A percentile compares a stretch with the other conserved stretches of the same genome.
These are phyloP conservation scores for Oryza brachyantha DNA, from an alignment of 176 grass and related monocot genomes.

Conservation along the genomic window DNA sequence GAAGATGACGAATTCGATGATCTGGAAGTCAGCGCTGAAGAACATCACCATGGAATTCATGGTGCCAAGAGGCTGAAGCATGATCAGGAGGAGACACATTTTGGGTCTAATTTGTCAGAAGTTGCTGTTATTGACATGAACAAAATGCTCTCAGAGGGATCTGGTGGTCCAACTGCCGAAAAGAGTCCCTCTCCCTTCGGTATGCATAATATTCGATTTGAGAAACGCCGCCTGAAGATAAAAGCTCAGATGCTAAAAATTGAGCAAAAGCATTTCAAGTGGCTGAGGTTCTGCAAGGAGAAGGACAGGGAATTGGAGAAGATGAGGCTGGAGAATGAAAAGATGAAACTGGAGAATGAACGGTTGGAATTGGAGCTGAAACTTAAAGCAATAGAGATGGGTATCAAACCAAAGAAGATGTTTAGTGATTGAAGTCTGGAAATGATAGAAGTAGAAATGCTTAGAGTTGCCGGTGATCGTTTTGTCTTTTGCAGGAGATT, in stretches of 20 bases:
- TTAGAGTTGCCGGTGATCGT: constrained; percentile 28
- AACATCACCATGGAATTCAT: constrained; percentile 6
- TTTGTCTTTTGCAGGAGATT: constrained; percentile 39
- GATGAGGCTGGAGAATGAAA: constrained; percentile 76
- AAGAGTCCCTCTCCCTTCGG: constrained; percentile 6
- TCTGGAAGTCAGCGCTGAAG: constrained; percentile 30
- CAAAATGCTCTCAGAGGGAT: constrained; percentile 30
- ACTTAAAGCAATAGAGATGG: constrained; percentile 63
- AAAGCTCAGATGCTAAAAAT: constrained; percentile 61
- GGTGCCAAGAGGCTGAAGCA: constrained; percentile 25
- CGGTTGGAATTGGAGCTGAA: constrained; percentile 63
- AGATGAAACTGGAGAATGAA: constrained; percentile 78
- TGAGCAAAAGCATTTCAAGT: constrained; percentile 64
- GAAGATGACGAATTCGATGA: constrained; percentile 42
- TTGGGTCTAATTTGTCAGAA: constrained; percentile 39
- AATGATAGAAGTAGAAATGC: constrained; percentile 38
- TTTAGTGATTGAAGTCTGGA: neutral
- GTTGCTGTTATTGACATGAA: constrained; percentile 44
- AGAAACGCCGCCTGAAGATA: constrained; percentile 52
- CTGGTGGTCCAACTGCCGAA: constrained; percentile 7
- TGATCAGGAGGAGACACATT: constrained; percentile 25
- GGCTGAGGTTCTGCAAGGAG: constrained; percentile 57
- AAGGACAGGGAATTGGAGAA: constrained; percentile 72
- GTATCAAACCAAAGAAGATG: constrained; percentile 47
- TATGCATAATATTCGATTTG: constrained; percentile 28